phyloP scores from a whole-genome alignment of 2,329 filamentous ascomycete genomes.

The Microsporum audouinii region DNA sequence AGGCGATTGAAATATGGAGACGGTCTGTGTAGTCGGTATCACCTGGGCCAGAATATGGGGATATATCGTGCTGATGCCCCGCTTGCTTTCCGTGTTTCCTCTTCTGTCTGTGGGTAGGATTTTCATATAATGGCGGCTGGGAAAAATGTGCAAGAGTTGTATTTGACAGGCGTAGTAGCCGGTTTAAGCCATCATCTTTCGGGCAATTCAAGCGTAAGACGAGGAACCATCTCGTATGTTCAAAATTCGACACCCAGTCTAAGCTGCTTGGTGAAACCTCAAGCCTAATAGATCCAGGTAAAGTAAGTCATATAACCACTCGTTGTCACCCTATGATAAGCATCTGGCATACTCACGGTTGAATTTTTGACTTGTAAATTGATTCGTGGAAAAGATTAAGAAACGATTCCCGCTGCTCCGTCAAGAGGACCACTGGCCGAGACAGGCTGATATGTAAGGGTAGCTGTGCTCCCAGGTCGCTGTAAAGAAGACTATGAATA shows the following conservation, averaged over 20 bases:
- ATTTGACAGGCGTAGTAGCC: conserved; percentile 59
- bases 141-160: conserved; percentile 45
- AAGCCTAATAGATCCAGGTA: conserved; percentile 35
- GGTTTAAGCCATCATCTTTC: conserved; percentile 45
- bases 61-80: not conserved
- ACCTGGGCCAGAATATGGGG: not conserved
- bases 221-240: conserved; percentile 67
- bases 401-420: conserved; percentile 60
- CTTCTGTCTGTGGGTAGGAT: conserved; percentile 12
- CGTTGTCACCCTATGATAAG: not conserved
- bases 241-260: conserved; percentile 56
- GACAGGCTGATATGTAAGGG: conserved; percentile 90
- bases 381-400: conserved; percentile 42
- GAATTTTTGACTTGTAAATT: conserved; percentile 34
- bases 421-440: conserved; percentile 61
- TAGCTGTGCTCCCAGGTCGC: conserved; percentile 62
- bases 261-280: conserved; percentile 36
- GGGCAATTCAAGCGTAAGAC: conserved; percentile 53
- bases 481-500: conserved; percentile 60
- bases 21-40: conserved; percentile 39
- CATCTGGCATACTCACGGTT: conserved; percentile 30
- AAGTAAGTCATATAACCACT: not conserved
- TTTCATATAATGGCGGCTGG: conserved; percentile 59
- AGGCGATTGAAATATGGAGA: conserved; percentile 86
- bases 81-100: conserved; percentile 3